Base-by-base conservation (phyloP, 2,329 filamentous ascomycete genomes). In the Pseudodiploospora longispora region DNA sequence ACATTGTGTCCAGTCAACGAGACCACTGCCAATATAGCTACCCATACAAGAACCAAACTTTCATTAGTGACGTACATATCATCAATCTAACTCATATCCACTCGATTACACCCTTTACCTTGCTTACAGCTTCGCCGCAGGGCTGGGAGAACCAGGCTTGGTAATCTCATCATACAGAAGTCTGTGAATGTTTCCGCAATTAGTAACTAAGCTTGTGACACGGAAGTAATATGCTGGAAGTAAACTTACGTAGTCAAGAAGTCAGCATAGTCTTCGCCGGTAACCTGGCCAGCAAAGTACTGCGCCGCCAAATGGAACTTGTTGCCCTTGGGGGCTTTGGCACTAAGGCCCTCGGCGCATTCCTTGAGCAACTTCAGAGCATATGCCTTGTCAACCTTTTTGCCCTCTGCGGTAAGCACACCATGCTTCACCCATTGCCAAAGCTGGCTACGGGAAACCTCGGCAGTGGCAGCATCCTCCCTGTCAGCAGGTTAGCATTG, bases 201-300 rank as follows among this genome's bases (percentile, higher is more conserved):
- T n/a, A 8, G 39, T 47, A 32, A 50, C 42, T 38, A 12, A 7
- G 6, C 27, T 19, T 19, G 19, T 19, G 19, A 19, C 19, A 19
- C 19, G 19, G 19, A 19, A 19, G 19, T 19, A 19, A 19, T 19
- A 19, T 19, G 19, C 19, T 19, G 19, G 2, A 19, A 19, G 19
- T 19, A 36, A 44, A 71, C 83, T 75, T 72, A 87, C 82, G 71
- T 70, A 6, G 88, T 96, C 71, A 98, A 68, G 72, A 97, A 97
- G 66, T 98, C 93, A 9, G 90, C 89, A 65, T 97, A 97, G 55
- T 96, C 90, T 74, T 97, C 93, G 45, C 93, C 93, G 3, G 91
- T 97, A 46, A 97, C 85, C 74, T 98, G 93, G 38, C 80, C 74
- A 31, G 87, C 81, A 61, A 97, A 96, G 70, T 97, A 97, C 68